phyloP scores from a whole-genome alignment of 768 basidiomycete species.

The Pleurotus tuoliensis region DNA sequence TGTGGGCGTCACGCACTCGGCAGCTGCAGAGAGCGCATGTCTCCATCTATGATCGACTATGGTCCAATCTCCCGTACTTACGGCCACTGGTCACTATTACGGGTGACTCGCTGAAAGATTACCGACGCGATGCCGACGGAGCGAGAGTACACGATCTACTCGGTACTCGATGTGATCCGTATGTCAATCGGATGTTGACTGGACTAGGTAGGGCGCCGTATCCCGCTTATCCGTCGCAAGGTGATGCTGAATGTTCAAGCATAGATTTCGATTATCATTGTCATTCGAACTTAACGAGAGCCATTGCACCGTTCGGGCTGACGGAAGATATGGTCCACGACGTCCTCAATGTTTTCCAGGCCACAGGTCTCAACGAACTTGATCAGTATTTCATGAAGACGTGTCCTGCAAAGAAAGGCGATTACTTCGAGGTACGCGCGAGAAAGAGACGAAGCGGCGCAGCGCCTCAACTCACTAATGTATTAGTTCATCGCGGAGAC shows the following conservation, averaged over 20 bases:
- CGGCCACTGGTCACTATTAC: constrained; percentile 17
- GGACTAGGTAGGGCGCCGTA: neutral
- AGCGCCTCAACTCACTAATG: neutral
- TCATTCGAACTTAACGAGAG: constrained; percentile 19
- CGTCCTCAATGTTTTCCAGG: constrained; percentile 20
- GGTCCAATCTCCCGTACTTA: constrained; percentile 19
- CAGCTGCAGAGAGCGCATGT: constrained; percentile 20
- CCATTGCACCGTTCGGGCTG: constrained; percentile 17
- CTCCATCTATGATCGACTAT: constrained; percentile 19
- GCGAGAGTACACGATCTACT: constrained; percentile 20
- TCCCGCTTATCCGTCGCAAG: neutral
- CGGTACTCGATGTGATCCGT: constrained; percentile 21
- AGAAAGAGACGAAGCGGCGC: neutral
- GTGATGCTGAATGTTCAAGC: constrained; percentile 8
- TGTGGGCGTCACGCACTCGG: constrained; percentile 19
- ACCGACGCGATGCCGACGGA: constrained; percentile 16
- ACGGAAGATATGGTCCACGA: constrained; percentile 19
- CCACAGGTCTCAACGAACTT: constrained; percentile 17
- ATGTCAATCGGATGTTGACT: constrained; percentile 15
- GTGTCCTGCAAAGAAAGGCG: constrained; percentile 16
- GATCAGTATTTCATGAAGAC: constrained; percentile 21
- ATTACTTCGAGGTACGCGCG: constrained; percentile 13
- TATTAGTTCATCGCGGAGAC: constrained; percentile 15
- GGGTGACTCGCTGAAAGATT: constrained; percentile 15
- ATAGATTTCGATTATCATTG: constrained; percentile 16